Conservation (phyloP, 345 rosid genomes). For the Trapa incisa region DNA sequence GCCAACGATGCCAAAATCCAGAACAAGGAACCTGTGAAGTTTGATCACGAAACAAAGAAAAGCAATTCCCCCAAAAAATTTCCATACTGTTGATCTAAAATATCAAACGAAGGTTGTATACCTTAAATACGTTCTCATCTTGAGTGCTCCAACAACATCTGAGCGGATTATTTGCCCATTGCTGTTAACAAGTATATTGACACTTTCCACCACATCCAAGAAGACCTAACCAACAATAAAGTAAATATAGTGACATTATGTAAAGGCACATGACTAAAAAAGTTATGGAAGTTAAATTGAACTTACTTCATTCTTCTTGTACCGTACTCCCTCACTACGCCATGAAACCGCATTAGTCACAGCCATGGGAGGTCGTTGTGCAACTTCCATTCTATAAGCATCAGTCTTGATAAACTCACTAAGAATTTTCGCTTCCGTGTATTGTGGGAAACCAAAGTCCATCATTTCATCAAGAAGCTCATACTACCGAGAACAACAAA, state of each 20-base stretch:
- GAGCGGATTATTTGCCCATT: constrained; percentile 90
- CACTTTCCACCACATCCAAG: constrained; percentile 89
- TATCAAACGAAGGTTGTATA: constrained; percentile 12
- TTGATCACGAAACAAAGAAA: not conserved
- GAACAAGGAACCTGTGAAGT: not conserved
- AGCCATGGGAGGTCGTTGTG: constrained; percentile 99
- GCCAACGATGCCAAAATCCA: constrained; percentile 12
- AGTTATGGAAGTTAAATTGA: not conserved
- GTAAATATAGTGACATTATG: not conserved
- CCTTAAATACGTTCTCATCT: constrained; percentile 97
- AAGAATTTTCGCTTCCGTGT: constrained; percentile 81
- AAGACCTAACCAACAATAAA: constrained; percentile 43
- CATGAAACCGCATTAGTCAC: constrained; percentile 96
- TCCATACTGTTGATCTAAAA: not conserved
- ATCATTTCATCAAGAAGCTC: constrained; percentile 98
- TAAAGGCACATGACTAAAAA: not conserved
- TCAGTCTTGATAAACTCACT: constrained; percentile 96
- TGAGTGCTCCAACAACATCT: constrained; percentile 93
- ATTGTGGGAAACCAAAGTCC: constrained; percentile 98
- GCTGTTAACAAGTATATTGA: constrained; percentile 92
- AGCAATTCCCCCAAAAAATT: not conserved
- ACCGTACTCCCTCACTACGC: constrained; percentile 87
- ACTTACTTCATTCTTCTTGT: constrained; percentile 87
- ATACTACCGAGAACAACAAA: constrained; percentile 42
- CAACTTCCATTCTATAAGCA: constrained; percentile 93